These are phyloP conservation scores for Agaricus sinodeliciosus DNA, from an alignment of 768 basidiomycete species.

Conservation along the genomic window DNA sequence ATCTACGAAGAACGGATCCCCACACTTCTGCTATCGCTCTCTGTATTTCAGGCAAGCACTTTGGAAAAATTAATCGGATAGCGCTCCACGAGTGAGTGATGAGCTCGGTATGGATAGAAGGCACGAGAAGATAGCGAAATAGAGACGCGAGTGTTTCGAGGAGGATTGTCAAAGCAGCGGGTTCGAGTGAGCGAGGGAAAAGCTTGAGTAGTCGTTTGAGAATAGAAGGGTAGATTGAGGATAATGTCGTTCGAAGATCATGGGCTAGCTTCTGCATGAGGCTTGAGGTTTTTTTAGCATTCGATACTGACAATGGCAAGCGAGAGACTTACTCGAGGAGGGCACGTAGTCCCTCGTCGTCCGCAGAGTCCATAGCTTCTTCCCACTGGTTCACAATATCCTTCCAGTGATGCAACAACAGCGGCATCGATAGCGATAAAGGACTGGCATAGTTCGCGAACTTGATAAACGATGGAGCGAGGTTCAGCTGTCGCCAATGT, in stretches of 20 bases:
- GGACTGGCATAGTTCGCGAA: constrained; percentile 58
- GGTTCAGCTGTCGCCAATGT: constrained; percentile 76
- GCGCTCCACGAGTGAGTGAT: constrained; percentile 55
- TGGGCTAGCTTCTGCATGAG: constrained; percentile 73
- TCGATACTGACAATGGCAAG: background rate
- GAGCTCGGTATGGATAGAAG: constrained; percentile 47
- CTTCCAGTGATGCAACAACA: constrained; percentile 75
- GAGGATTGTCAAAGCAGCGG: constrained; percentile 53
- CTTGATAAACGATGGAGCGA: constrained; percentile 65
- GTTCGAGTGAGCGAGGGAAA: constrained; percentile 52
- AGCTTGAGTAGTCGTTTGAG: constrained; percentile 50
- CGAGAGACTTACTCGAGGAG: constrained; percentile 61
- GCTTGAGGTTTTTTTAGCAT: constrained; percentile 29
- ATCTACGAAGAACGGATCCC: constrained; percentile 68
- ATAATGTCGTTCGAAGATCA: constrained; percentile 73
- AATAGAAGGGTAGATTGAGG: constrained; percentile 52
- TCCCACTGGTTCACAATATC: constrained; percentile 65
- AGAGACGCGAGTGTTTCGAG: constrained; percentile 62
- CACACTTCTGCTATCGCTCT: constrained; percentile 82
- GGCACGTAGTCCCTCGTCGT: constrained; percentile 67
- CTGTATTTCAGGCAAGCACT: constrained; percentile 66
- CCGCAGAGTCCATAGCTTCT: constrained; percentile 45
- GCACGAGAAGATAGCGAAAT: constrained; percentile 70
- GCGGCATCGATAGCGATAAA: constrained; percentile 68
- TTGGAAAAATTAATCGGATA: constrained; percentile 43